These are phyloP conservation scores for Ceriops decandra DNA, from an alignment of 345 rosid genomes.

Conservation along the genomic window DNA sequence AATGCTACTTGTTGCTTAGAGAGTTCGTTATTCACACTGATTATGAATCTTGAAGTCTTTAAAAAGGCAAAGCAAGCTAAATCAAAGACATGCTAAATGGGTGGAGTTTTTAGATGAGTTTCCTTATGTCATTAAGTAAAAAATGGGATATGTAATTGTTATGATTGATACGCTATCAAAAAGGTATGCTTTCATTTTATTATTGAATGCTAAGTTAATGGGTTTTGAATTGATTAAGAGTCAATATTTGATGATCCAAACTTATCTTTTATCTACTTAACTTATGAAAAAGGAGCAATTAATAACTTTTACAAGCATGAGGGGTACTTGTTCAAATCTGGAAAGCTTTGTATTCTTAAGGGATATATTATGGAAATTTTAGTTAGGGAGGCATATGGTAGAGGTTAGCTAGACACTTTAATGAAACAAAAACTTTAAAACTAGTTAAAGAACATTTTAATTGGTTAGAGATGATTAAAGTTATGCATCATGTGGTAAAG, in stretches of 20 bases:
- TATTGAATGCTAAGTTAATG: neutral
- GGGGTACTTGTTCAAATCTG: neutral
- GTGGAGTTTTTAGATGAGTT: neutral
- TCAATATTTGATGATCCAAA: neutral
- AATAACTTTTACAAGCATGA: neutral
- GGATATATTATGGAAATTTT: neutral
- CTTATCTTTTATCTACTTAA: fast-evolving
- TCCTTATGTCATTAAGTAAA: neutral
- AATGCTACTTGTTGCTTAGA: too few relatives aligned
- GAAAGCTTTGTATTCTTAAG: neutral
- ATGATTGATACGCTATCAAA: neutral
- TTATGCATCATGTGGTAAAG: too few relatives aligned
- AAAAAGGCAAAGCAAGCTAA: too few relatives aligned
- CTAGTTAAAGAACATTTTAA: neutral
- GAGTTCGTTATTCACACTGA: too few relatives aligned
- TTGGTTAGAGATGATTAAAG: neutral
- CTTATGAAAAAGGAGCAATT: neutral
- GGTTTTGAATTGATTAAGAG: neutral
- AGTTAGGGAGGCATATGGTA: neutral
- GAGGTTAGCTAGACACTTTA: neutral
- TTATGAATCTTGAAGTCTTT: too few relatives aligned
- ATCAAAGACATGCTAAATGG: neutral
- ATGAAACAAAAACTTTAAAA: neutral
- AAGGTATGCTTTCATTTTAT: neutral
- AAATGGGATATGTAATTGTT: neutral